Base-by-base conservation (phyloP, 2,329 filamentous ascomycete species). In the Aspergillus sp. region DNA sequence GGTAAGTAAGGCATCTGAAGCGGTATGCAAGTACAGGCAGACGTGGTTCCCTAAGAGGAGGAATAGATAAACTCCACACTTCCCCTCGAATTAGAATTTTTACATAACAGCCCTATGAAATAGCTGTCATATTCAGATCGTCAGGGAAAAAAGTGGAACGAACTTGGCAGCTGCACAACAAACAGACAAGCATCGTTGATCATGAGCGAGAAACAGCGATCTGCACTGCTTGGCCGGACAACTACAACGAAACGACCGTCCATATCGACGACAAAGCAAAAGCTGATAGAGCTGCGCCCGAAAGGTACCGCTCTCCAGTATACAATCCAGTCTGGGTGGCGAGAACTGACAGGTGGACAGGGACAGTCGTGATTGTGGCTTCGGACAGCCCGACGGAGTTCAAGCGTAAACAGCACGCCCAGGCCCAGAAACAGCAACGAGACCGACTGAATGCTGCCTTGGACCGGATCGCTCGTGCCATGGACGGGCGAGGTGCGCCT, bases 391-490 rank as follows among this genome's bases (percentile, higher is more conserved):
- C 57, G 34, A 44, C 38, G 4, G 49, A 59, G 4, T 51, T 43
- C 45, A 53, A 56, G 39, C 45, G 50, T 4, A 56, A 45, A 22
- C 50, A 51, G n/a, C 57, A 59, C 43, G 57, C 57, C 7, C 44
- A 57, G 12, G 53, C 53, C 8, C 57, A 59, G 48, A 59, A 57
- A 38, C 48, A 48, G 13, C 49, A 56, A 24, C 53, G 54, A 3
- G 57, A 59, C 17, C 54, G 54, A 9, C 56, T 59, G 53, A 59
- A 59, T 17, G 45, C 42, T 3, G 53, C 54, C 11, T 17, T 57
- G 45, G 54, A 59, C 30, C 49, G 44, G 13, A 59, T 59, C 7
- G 57, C 45, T 39, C 44, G 20, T 12, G 42, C 54, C 18, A 18
- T 59, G 45, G 42, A 53, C n/a, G 30, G 8, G 8, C 50, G 57